Evolutionary conservation across 768 basidiomycete species (phyloP).

Genomic region (Pleurotus tuoliensis): DNA sequence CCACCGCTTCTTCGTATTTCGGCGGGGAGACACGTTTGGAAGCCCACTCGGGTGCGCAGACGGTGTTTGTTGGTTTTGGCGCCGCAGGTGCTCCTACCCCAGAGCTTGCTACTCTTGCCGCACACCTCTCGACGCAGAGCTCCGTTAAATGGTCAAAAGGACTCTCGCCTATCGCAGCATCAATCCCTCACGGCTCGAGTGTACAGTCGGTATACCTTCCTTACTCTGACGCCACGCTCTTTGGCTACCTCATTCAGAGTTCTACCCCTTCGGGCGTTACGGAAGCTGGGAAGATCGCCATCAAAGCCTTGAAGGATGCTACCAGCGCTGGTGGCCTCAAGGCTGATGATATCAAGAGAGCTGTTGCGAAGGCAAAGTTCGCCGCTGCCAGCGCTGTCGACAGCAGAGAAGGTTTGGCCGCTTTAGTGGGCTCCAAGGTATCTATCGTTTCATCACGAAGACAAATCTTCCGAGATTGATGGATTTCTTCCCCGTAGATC

Average conservation of each 20-base stretch:
- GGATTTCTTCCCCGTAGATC: conserved; percentile 37
- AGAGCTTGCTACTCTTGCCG: conserved; percentile 74
- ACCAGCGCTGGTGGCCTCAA: conserved; percentile 55
- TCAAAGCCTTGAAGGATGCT: conserved; percentile 62
- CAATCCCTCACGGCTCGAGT: conserved; percentile 53
- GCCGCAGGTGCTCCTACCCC: conserved; percentile 58
- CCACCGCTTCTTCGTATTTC: conserved; percentile 47
- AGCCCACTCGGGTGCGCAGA: conserved; percentile 58
- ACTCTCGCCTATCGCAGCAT: conserved; percentile 60
- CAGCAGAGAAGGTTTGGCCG: conserved; percentile 60
- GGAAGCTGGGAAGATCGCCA: conserved; percentile 65
- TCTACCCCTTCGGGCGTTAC: conserved; percentile 57
- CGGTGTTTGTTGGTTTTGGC: conserved; percentile 88
- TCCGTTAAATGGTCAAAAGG: conserved; percentile 88
- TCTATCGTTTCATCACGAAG: conserved; percentile 14
- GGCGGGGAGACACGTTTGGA: conserved; percentile 87
- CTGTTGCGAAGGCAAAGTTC: conserved; percentile 88
- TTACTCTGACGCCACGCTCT: conserved; percentile 89
- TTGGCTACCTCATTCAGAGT: conserved; percentile 80
- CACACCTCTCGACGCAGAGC: conserved; percentile 74
- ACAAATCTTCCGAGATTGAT: too few species aligned
- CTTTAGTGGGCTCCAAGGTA: conserved; percentile 64
- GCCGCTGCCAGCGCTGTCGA: conserved; percentile 69
- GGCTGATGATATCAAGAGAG: conserved; percentile 71
- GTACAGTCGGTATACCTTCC: conserved; percentile 76